A percentile compares a stretch with the other conserved stretches of the same genome.
phyloP scores from a whole-genome alignment of 169 alveolate species.

The Toxoplasma gondii region DNA sequence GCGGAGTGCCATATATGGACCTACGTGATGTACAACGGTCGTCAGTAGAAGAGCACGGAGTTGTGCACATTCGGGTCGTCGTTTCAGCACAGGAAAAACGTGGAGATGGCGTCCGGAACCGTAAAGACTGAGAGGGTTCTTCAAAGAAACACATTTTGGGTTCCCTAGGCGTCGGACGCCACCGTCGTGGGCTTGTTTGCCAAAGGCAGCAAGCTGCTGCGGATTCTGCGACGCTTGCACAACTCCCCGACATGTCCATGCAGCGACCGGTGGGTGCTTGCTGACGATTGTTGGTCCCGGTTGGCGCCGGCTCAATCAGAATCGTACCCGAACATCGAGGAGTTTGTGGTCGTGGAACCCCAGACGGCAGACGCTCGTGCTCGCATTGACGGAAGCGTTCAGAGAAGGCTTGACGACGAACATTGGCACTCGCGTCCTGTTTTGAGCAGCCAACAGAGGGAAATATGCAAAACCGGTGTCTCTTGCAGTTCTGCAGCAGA shows the following conservation, averaged over 20 bases:
- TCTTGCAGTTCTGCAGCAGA: too few species aligned
- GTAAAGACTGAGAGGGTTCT: background rate
- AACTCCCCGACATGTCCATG: background rate
- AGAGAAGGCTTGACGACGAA: too few species aligned
- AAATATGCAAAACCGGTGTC: too few species aligned
- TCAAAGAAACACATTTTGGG: too few species aligned
- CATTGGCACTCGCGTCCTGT: too few species aligned
- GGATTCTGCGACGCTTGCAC: background rate
- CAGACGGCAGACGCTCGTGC: too few species aligned
- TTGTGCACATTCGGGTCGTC: background rate
- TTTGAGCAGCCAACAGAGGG: too few species aligned
- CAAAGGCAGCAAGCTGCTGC: background rate
- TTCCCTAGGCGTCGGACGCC: background rate
- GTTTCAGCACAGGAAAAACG: background rate
- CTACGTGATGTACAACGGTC: background rate
- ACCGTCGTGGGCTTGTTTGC: background rate
- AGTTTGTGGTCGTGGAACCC: background rate
- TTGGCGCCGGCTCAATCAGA: background rate
- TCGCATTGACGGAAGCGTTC: too few species aligned
- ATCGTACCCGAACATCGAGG: conserved; percentile 24
- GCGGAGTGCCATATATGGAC: background rate
- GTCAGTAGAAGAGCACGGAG: background rate
- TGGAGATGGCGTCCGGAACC: background rate
- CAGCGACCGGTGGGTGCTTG: background rate
- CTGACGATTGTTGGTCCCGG: background rate